Base-by-base conservation (phyloP, 805 yeast genomes). In the Wickerhamia fluorescens region DNA sequence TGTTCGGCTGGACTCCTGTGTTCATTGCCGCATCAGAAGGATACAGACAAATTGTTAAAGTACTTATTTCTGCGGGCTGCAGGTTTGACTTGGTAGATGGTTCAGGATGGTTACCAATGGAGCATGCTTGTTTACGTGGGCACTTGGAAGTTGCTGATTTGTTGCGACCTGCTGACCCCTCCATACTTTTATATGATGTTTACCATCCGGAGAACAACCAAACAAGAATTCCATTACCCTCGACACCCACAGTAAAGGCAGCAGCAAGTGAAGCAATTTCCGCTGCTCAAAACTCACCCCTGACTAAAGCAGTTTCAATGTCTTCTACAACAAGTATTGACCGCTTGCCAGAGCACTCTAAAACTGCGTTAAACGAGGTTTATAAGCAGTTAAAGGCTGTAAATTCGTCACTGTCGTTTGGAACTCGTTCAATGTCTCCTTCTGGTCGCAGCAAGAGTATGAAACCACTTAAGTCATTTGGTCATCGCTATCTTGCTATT, bases 51-150 rank as follows among this genome's bases (percentile, higher is more conserved):
- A 65, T 84, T 23, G 84, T 77, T 5, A 52, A 68, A 24, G 36
- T 71, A 6, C 62, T 89, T 37, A 52, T 78, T 16, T 55, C 58
- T 0, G 47, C 65, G 24, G 75, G 74, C 13, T 81, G 86, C 4
- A 58, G 64, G 6, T 71, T 59, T 34, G 68, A 71, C 24, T 55
- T 63, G 16, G 66, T 71, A 11, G 97, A 89, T 57, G 79, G 75
- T 25, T 79, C 92, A 29, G 96, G 96, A 0, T 89, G 97, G 97
- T 75, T 86, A 12, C 95, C 97, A n/a, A 77, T 86, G 77, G 97
- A 89, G 47, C 97, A 89, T 53, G 96, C 96, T 0, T 78, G 85
- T 27, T 61, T 89, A 25, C 69, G 96, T 43, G 97, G 97, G 4
- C 94, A 87, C 51, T 58, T 88, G 34, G 67, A 61, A 3, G 71